phyloP scores from a whole-genome alignment of 352 stramenopile species.

The Phytophthora rubi region DNA sequence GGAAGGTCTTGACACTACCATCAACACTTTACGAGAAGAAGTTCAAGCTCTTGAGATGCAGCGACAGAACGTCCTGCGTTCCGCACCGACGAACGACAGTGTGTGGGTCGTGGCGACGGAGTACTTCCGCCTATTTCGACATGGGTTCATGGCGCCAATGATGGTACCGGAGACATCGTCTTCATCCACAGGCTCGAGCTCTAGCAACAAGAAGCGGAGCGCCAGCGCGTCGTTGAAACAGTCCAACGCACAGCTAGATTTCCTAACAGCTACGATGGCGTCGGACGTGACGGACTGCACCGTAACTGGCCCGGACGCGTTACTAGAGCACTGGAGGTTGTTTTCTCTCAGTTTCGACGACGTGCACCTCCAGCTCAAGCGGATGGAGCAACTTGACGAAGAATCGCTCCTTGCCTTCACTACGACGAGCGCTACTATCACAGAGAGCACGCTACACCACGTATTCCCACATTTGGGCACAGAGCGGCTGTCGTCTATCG shows the following conservation, averaged over 20 bases:
- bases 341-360: background rate
- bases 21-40: slow-evolving; percentile 7
- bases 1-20: slow-evolving; percentile 4
- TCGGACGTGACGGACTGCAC: background rate
- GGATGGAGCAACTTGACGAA: background rate
- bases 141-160: slow-evolving; percentile 20
- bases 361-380: background rate
- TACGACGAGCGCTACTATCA: background rate
- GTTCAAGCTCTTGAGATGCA: slow-evolving; percentile 18
- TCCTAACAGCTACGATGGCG: background rate
- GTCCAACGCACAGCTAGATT: background rate
- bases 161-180: background rate
- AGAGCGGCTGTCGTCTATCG: background rate
- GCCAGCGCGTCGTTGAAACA: background rate
- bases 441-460: background rate
- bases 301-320: background rate
- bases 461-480: background rate
- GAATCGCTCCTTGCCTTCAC: background rate
- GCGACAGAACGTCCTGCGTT: slow-evolving; percentile 2
- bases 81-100: slow-evolving; percentile 14
- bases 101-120: slow-evolving; percentile 26
- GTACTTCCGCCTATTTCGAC: slow-evolving; percentile 27
- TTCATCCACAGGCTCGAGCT: background rate
- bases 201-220: background rate
- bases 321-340: background rate